phyloP scores from a whole-genome alignment of 306 rosid genomes.

The Astragalus glycyphyllos region DNA sequence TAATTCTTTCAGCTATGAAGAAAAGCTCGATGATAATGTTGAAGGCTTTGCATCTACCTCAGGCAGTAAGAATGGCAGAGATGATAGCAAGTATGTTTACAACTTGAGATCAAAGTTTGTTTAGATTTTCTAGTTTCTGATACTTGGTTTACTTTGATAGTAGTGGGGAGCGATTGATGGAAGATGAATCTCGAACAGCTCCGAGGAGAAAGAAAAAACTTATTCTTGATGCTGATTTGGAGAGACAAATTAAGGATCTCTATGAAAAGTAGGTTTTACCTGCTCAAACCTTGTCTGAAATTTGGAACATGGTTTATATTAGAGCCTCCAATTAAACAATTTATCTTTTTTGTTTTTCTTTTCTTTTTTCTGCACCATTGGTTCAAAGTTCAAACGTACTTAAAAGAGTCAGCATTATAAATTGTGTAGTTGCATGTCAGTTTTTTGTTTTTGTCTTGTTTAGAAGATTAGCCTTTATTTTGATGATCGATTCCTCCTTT shows the following conservation, averaged over 20 bases:
- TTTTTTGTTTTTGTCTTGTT: conserved; percentile 13
- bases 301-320: conserved; percentile 30
- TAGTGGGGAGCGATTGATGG: conserved; percentile 60
- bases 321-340: conserved; percentile 23
- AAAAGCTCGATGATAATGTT: conserved; percentile 41
- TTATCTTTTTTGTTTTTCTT: background rate
- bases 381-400: conserved; percentile 10
- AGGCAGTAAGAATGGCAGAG: conserved; percentile 45
- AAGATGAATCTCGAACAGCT: conserved; percentile 49
- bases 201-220: conserved; percentile 67
- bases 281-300: conserved; percentile 8
- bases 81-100: conserved; percentile 49
- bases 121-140: conserved; percentile 39
- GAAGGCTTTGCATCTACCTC: conserved; percentile 54
- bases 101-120: conserved; percentile 30
- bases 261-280: conserved; percentile 69
- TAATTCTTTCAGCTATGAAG: conserved; percentile 46
- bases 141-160: conserved; percentile 45
- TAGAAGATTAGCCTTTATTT: conserved; percentile 24
- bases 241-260: conserved; percentile 71
- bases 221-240: conserved; percentile 67
- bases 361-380: background rate
- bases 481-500: conserved; percentile 29
- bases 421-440: conserved; percentile 2
- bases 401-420: conserved; percentile 3